Evolutionary conservation across 2,329 filamentous ascomycete species (phyloP).

Genomic region (Cryphonectria radicalis): DNA sequence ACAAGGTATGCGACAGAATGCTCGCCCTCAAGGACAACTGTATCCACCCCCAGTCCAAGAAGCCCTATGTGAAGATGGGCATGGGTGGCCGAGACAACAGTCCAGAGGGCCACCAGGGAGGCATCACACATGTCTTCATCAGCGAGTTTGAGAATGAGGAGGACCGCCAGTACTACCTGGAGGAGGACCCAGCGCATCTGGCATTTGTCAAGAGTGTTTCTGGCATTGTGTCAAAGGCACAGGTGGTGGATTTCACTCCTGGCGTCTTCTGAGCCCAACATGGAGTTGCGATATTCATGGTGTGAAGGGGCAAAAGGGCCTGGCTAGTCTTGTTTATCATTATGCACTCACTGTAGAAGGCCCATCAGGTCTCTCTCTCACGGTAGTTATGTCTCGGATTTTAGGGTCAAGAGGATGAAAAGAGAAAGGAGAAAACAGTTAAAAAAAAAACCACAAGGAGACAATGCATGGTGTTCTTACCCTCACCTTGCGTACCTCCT

Average conservation of each 20-base stretch:
- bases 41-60: conserved; percentile 61
- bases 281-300: background rate
- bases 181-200: conserved; percentile 66
- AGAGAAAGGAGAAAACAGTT: background rate
- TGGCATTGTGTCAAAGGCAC: conserved; percentile 54
- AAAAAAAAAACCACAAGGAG: background rate
- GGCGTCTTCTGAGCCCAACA: conserved; percentile 43
- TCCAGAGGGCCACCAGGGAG: conserved; percentile 61
- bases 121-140: conserved; percentile 71
- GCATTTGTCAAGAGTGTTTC: conserved; percentile 59
- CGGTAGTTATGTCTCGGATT: no score
- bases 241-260: conserved; percentile 64
- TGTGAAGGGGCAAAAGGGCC: no score
- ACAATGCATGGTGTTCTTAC: background rate
- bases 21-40: conserved; percentile 62
- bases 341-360: no score
- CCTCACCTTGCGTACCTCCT: background rate
- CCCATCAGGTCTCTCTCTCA: no score
- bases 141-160: conserved; percentile 65
- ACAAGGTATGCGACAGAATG: conserved; percentile 39
- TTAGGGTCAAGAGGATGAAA: background rate
- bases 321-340: background rate
- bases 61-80: conserved; percentile 63
- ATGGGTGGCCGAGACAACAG: conserved; percentile 67
- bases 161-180: conserved; percentile 71